Percentiles rank a stretch among this genome's conserved stretches.
Evolutionary conservation across 2,329 filamentous ascomycete species (phyloP).

Genomic region (Rachicladosporium sp.): DNA sequence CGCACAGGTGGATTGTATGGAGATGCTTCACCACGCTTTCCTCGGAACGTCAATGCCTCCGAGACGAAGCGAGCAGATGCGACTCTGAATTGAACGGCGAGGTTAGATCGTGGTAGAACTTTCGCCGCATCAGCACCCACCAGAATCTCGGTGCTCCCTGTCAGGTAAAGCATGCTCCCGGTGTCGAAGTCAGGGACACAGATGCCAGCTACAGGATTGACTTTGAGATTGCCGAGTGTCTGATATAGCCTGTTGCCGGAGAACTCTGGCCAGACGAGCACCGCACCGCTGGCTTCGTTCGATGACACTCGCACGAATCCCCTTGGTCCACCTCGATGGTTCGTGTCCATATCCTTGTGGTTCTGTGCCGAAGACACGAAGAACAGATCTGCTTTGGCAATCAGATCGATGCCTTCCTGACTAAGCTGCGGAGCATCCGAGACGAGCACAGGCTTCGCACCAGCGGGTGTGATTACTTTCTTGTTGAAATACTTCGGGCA

Average conservation of each 20-base stretch:
- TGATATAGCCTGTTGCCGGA: slow-evolving; percentile 78
- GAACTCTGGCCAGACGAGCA: slow-evolving; percentile 69
- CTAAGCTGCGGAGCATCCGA: slow-evolving; percentile 39
- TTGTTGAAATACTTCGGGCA: slow-evolving; percentile 81
- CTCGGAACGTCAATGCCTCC: slow-evolving; percentile 56
- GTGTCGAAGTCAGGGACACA: slow-evolving; percentile 63
- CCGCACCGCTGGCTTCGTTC: slow-evolving; percentile 34
- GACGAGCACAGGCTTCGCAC: slow-evolving; percentile 41
- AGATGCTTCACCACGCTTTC: slow-evolving; percentile 45
- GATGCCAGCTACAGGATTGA: slow-evolving; percentile 55
- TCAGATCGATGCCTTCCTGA: slow-evolving; percentile 43
- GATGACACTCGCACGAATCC: slow-evolving; percentile 61
- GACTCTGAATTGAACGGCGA: slow-evolving; percentile 58
- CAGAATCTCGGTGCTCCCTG: slow-evolving; percentile 55
- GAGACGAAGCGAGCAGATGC: slow-evolving; percentile 49
- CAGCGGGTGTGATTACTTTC: slow-evolving; percentile 47
- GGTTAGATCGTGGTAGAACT: slow-evolving; percentile 55
- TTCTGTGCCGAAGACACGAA: slow-evolving; percentile 61
- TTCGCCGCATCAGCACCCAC: slow-evolving; percentile 49
- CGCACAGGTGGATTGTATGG: slow-evolving; percentile 72
- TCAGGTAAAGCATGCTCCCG: slow-evolving; percentile 62
- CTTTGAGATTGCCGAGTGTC: slow-evolving; percentile 62
- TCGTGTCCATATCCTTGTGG: slow-evolving; percentile 63
- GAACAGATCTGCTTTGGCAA: slow-evolving; percentile 58
- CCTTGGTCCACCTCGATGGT: slow-evolving; percentile 61